Conservation (phyloP, 2,329 filamentous ascomycete genomes). For the Xylaria sp. region DNA sequence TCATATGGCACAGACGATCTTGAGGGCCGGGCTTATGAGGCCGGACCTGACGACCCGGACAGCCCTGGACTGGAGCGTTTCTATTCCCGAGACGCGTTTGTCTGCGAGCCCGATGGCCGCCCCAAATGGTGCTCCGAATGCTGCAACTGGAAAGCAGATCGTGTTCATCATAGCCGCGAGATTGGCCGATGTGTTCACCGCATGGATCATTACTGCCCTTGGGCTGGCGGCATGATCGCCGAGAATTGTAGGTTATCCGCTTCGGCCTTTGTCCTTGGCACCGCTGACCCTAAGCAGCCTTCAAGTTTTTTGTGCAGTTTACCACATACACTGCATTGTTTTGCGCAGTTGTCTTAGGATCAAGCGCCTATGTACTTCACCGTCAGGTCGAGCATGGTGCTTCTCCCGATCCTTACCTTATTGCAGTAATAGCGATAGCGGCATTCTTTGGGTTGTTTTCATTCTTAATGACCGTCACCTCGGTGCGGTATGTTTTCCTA, state of each 20-base stretch:
- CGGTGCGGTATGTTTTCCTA: constrained; percentile 72
- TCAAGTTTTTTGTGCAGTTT: constrained; percentile 95
- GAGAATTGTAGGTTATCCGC: constrained; percentile 70
- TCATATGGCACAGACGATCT: constrained; percentile 44
- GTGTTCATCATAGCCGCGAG: constrained; percentile 87
- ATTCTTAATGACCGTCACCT: constrained; percentile 78
- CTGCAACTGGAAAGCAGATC: constrained; percentile 86
- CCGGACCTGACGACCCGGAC: constrained; percentile 64
- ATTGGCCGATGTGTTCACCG: constrained; percentile 83
- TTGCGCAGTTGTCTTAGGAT: constrained; percentile 71
- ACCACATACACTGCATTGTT: constrained; percentile 76
- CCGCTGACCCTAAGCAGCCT: constrained; percentile 60
- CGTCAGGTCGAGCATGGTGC: constrained; percentile 59
- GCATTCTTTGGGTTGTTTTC: constrained; percentile 84
- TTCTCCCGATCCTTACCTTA: constrained; percentile 66
- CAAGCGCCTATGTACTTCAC: constrained; percentile 71
- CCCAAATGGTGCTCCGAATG: constrained; percentile 89
- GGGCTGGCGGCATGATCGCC: constrained; percentile 92
- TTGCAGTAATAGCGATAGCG: constrained; percentile 73
- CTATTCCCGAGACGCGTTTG: constrained; percentile 84
- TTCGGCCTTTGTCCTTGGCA: not conserved
- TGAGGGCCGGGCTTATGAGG: constrained; percentile 50
- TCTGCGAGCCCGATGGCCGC: constrained; percentile 84
- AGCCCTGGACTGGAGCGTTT: constrained; percentile 77
- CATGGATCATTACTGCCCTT: constrained; percentile 97